A percentile compares a stretch with the other conserved stretches of the same genome.
phyloP scores from a whole-genome alignment of 805 yeast species.

The Yamadazyma phyllophila region DNA sequence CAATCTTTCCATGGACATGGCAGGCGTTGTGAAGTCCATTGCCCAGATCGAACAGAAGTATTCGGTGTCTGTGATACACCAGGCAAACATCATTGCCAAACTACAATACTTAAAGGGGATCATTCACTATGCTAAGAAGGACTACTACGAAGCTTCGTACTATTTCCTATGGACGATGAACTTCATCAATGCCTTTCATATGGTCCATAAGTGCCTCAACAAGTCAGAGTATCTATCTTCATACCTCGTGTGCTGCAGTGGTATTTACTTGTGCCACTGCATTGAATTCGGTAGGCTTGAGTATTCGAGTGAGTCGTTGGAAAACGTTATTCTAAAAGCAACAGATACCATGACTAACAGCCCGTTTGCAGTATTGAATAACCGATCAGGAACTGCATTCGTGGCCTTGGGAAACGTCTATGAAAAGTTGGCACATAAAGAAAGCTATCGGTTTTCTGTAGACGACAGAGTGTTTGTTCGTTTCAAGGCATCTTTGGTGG shows the following conservation, averaged over 20 bases:
- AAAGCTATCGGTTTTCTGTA: conserved; percentile 8
- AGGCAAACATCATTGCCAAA: conserved; percentile 14
- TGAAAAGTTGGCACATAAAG: conserved; percentile 18
- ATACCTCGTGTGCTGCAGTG: conserved; percentile 11
- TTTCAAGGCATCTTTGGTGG: conserved; percentile 16
- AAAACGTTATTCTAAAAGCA: conserved; percentile 8
- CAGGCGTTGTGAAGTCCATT: conserved; percentile 10
- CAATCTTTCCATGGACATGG: conserved; percentile 14
- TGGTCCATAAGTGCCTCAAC: conserved; percentile 6
- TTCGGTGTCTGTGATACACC: not conserved
- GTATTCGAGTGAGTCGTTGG: conserved; percentile 7
- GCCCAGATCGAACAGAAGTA: not conserved
- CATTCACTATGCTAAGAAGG: conserved; percentile 13
- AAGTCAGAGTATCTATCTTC: conserved; percentile 15
- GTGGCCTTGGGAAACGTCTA: conserved; percentile 19
- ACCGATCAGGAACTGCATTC: conserved; percentile 27
- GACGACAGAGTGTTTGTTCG: conserved; percentile 9
- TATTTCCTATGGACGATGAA: conserved; percentile 19
- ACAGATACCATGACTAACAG: conserved; percentile 10
- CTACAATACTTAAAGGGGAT: conserved; percentile 20
- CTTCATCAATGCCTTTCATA: conserved; percentile 13
- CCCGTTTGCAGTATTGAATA: conserved; percentile 17
- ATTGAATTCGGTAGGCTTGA: conserved; percentile 16
- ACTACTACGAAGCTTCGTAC: conserved; percentile 16
- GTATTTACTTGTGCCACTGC: conserved; percentile 13